Evolutionary conservation across 2,329 filamentous ascomycete genomes (phyloP).

Genomic region (Aureobasidium leucospermi): DNA sequence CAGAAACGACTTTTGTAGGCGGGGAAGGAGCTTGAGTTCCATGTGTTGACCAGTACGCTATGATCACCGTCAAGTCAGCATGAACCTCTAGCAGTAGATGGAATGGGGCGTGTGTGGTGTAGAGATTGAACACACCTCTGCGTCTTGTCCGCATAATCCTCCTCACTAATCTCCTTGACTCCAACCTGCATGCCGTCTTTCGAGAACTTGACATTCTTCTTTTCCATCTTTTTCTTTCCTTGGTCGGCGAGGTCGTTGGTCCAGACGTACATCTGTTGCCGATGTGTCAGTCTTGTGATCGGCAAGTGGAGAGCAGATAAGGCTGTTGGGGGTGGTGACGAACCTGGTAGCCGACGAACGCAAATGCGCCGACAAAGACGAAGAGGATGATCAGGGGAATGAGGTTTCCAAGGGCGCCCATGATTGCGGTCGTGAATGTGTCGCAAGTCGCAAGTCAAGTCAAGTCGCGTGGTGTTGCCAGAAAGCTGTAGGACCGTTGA

Average conservation of each 20-base stretch:
- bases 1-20: conserved; percentile 30
- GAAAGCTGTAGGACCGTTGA: too few species aligned
- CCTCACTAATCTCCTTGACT: conserved; percentile 59
- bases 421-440: conserved; percentile 16
- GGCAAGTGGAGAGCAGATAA: neutral
- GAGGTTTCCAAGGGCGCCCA: conserved; percentile 42
- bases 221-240: conserved; percentile 63
- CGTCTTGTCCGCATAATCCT: conserved; percentile 66
- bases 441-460: neutral
- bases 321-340: neutral
- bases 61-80: neutral
- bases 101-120: neutral
- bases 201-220: conserved; percentile 67
- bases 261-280: conserved; percentile 54
- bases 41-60: conserved; percentile 43
- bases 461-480: neutral
- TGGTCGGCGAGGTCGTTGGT: conserved; percentile 57
- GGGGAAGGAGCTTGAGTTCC: conserved; percentile 35
- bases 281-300: neutral
- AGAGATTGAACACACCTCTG: conserved; percentile 42
- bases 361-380: conserved; percentile 48
- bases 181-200: conserved; percentile 66
- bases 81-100: neutral
- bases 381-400: conserved; percentile 61
- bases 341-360: conserved; percentile 61